phyloP scores from a whole-genome alignment of 2,329 filamentous ascomycete species.

The Ceratocystis harringtonii region DNA sequence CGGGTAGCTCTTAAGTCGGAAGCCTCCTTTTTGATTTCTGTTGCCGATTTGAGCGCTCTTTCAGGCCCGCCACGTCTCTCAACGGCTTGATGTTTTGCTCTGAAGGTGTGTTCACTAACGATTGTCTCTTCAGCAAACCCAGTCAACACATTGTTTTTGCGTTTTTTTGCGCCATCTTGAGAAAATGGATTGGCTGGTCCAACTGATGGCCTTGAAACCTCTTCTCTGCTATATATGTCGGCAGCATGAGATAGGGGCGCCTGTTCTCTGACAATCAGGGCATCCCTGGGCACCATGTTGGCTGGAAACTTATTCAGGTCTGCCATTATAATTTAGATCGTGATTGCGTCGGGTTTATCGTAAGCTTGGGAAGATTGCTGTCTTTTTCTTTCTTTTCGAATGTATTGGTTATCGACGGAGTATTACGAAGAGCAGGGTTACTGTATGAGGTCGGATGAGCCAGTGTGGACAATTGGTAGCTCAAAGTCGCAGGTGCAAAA shows the following conservation, averaged over 20 bases:
- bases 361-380: background rate
- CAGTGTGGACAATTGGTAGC: background rate
- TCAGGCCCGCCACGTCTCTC: constrained; percentile 48
- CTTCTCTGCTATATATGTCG: constrained; percentile 54
- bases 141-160: constrained; percentile 59
- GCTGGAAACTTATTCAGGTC: constrained; percentile 50
- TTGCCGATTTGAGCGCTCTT: constrained; percentile 39
- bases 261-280: constrained; percentile 40
- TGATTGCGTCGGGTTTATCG: background rate
- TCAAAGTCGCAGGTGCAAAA: background rate
- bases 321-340: constrained; percentile 33
- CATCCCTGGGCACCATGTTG: constrained; percentile 50
- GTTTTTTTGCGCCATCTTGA: constrained; percentile 48
- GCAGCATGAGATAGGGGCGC: constrained; percentile 44
- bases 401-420: background rate
- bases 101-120: constrained; percentile 82
- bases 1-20: constrained; percentile 55
- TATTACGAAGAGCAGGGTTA: background rate
- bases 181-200: constrained; percentile 67
- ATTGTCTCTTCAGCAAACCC: constrained; percentile 78
- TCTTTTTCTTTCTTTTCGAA: background rate
- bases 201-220: constrained; percentile 48
- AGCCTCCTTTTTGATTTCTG: constrained; percentile 54
- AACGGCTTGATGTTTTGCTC: constrained; percentile 70
- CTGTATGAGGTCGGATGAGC: background rate